phyloP scores from a whole-genome alignment of 2,329 filamentous ascomycete genomes.

The Trichoderma koningiopsis region DNA sequence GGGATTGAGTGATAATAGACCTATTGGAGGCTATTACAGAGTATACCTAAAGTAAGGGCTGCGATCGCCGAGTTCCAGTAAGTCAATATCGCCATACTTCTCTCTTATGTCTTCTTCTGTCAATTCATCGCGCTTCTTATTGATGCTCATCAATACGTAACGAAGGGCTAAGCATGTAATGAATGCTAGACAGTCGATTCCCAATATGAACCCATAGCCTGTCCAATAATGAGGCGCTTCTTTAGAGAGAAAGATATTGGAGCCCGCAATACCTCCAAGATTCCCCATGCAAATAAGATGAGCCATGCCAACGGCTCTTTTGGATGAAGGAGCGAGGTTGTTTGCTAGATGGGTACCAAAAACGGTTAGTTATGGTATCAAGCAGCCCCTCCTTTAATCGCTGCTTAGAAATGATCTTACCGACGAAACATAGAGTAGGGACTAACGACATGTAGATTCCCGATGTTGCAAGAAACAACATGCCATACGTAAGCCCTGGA shows the following conservation, averaged over 20 bases:
- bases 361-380: neutral
- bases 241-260: neutral
- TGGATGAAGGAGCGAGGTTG: neutral
- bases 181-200: neutral
- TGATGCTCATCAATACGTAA: neutral
- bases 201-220: constrained; percentile 3
- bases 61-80: neutral
- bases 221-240: constrained; percentile 9
- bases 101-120: neutral
- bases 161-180: neutral
- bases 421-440: neutral
- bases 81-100: neutral
- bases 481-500: neutral
- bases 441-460: neutral
- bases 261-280: constrained; percentile 1
- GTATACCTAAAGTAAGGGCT: constrained; percentile 2
- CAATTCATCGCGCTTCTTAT: neutral
- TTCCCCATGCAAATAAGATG: constrained; percentile 4
- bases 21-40: neutral
- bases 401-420: neutral
- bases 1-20: too few relatives aligned
- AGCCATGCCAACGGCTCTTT: neutral
- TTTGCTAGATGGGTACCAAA: neutral
- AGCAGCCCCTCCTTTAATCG: neutral
- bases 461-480: neutral